These are phyloP conservation scores for Vigna hirtella DNA, from an alignment of 306 rosid genomes.

Conservation along the genomic window DNA sequence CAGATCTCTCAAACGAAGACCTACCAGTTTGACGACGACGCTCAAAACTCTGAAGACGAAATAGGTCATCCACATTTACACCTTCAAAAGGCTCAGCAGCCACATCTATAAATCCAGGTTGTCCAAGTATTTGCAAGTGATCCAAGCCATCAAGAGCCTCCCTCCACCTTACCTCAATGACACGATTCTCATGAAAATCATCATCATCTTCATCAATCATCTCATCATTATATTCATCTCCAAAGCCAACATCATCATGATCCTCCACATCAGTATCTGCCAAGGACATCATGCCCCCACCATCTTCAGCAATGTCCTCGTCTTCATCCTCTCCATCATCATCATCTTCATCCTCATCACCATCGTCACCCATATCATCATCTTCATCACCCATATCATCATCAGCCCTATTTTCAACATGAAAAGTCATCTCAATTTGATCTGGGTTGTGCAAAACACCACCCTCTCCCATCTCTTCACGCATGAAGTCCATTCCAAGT, in stretches of 20 bases:
- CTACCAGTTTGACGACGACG: slow-evolving; percentile 93
- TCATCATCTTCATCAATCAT: slow-evolving; percentile 96
- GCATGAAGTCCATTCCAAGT: slow-evolving; percentile 91
- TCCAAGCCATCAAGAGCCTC: slow-evolving; percentile 97
- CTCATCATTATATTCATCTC: slow-evolving; percentile 92
- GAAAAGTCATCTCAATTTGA: slow-evolving; percentile 90
- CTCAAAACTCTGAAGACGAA: slow-evolving; percentile 89
- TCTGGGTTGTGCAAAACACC: slow-evolving; percentile 73
- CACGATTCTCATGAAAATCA: slow-evolving; percentile 94
- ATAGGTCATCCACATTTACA: slow-evolving; percentile 95
- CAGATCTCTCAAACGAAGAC: slow-evolving; percentile 90
- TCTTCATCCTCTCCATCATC: slow-evolving; percentile 96
- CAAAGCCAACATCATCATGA: slow-evolving; percentile 91
- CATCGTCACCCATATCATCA: slow-evolving; percentile 98
- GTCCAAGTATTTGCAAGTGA: slow-evolving; percentile 94
- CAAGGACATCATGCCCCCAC: slow-evolving; percentile 88
- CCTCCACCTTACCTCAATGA: slow-evolving; percentile 97
- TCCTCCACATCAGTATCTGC: slow-evolving; percentile 97
- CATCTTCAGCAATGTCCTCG: slow-evolving; percentile 96
- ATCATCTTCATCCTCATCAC: slow-evolving; percentile 96
- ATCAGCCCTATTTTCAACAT: slow-evolving; percentile 85
- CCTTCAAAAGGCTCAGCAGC: slow-evolving; percentile 98
- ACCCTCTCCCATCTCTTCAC: slow-evolving; percentile 83
- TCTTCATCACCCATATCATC: slow-evolving; percentile 99
- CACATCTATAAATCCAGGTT: slow-evolving; percentile 91